A percentile compares a stretch with the other conserved stretches of the same genome.
Conservation (phyloP, 441 rosid species). For the Isatis lusitanica region DNA sequence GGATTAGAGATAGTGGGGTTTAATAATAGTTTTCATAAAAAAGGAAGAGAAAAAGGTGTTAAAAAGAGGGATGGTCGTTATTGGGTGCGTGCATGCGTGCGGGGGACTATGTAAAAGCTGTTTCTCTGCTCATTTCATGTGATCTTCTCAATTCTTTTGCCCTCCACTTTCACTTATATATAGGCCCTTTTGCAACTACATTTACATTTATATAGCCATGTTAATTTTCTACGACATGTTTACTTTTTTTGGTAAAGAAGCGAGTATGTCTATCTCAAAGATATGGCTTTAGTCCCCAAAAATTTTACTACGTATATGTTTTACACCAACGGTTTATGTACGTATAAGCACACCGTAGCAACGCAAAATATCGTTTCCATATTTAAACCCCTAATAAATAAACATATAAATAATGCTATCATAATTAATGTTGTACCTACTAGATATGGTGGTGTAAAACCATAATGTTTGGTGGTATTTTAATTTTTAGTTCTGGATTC, state of each 20-base stretch:
- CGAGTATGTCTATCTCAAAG: not conserved
- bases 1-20: constrained; percentile 19
- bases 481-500: not conserved
- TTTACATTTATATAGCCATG: not conserved
- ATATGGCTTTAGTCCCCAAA: not conserved
- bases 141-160: constrained; percentile 31
- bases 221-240: not conserved
- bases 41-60: not conserved
- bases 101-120: constrained; percentile 33
- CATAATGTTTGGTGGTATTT: not conserved
- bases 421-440: not conserved
- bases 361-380: not conserved
- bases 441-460: not conserved
- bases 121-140: constrained; percentile 26
- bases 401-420: not conserved
- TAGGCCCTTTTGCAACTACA: constrained; percentile 6
- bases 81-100: constrained; percentile 38
- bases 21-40: not conserved
- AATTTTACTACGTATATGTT: not conserved
- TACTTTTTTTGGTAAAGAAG: not conserved
- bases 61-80: constrained; percentile 31
- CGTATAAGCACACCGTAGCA: not conserved
- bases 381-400: not conserved
- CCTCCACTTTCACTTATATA: constrained; percentile 15
- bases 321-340: not conserved